phyloP scores from a whole-genome alignment of 495 filamentous ascomycete species.

The Xylaria grammica region DNA sequence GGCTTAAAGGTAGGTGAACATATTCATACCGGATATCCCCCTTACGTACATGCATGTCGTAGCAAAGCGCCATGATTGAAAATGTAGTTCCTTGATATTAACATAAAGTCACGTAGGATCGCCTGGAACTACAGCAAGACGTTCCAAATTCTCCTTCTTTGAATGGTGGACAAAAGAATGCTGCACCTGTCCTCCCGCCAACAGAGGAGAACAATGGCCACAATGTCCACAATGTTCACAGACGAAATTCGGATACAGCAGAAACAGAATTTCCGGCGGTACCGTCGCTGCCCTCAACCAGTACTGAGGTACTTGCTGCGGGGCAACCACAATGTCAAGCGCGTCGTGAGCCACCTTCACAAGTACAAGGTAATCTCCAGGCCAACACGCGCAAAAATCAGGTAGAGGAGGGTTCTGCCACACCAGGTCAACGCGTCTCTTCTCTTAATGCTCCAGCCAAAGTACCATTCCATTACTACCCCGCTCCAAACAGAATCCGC shows the following conservation, averaged over 20 bases:
- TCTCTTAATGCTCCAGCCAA: background rate
- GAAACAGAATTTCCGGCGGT: background rate
- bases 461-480: background rate
- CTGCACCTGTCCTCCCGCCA: background rate
- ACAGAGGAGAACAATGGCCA: background rate
- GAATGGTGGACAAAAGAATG: background rate
- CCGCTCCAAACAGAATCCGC: background rate
- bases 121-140: background rate
- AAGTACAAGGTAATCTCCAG: background rate
- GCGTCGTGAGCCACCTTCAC: no score
- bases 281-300: no score
- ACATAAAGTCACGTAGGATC: background rate
- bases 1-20: background rate
- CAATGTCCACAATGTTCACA: no score
- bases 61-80: background rate
- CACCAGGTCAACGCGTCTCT: background rate
- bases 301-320: no score
- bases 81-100: background rate
- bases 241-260: background rate
- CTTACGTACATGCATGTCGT: background rate
- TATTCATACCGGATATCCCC: background rate
- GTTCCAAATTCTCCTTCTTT: background rate
- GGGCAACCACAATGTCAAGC: no score
- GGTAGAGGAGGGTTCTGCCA: no score
- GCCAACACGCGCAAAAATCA: no score